Evolutionary conservation across 1,139 yeast species (phyloP).

Genomic region (Pichia sp.): DNA sequence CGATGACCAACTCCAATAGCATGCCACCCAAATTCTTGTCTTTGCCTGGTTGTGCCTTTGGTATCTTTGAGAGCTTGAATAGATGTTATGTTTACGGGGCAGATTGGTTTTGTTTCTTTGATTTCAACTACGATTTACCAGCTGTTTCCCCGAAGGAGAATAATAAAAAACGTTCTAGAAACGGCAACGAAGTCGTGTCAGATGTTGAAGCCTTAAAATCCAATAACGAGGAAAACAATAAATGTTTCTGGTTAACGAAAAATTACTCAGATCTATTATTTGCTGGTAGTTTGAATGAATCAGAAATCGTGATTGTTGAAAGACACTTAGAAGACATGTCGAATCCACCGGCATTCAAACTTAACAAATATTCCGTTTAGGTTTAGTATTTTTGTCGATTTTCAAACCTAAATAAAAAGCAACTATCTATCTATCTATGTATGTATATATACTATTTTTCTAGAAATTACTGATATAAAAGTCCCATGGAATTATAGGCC

Average conservation of each 20-base stretch:
- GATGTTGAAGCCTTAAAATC: conserved; percentile 16
- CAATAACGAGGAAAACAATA: conserved; percentile 11
- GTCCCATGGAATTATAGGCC: too few relatives aligned
- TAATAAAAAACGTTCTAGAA: conserved; percentile 53
- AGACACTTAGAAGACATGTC: conserved; percentile 61
- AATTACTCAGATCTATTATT: conserved; percentile 70
- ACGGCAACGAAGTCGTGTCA: conserved; percentile 46
- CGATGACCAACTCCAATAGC: conserved; percentile 63
- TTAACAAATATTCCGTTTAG: conserved; percentile 54
- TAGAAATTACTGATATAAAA: too few relatives aligned
- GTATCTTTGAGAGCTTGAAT: conserved; percentile 39
- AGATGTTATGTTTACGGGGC: conserved; percentile 82
- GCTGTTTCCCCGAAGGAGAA: conserved; percentile 1
- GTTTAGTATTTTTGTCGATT: too few relatives aligned
- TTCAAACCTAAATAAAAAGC: not conserved
- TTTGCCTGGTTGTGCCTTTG: conserved; percentile 65
- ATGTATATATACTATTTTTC: too few relatives aligned
- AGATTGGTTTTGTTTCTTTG: conserved; percentile 75
- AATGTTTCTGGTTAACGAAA: conserved; percentile 65
- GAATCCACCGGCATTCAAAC: conserved; percentile 66
- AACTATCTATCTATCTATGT: too few relatives aligned
- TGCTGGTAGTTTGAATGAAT: conserved; percentile 45
- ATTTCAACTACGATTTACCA: conserved; percentile 35
- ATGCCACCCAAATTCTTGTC: conserved; percentile 59
- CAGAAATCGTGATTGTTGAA: conserved; percentile 67